These are phyloP conservation scores for Corymbia calophylla DNA, from an alignment of 441 rosid genomes.

Conservation along the genomic window DNA sequence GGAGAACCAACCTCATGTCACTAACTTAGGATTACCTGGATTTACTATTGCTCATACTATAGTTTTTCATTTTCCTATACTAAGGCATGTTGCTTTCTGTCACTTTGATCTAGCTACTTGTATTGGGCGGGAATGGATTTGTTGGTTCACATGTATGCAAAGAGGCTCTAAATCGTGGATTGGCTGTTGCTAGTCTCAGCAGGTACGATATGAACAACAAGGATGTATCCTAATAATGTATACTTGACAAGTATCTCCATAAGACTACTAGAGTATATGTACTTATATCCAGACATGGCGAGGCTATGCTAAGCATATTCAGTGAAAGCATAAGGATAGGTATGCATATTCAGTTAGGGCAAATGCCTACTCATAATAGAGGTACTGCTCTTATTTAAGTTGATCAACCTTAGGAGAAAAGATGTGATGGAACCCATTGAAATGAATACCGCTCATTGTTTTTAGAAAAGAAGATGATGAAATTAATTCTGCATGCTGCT, in stretches of 20 bases:
- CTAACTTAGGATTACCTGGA: neutral
- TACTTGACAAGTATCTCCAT: neutral
- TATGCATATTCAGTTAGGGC: neutral
- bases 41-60: neutral
- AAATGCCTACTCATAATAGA: neutral
- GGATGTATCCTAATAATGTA: neutral
- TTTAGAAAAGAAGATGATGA: neutral
- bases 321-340: neutral
- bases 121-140: constrained; percentile 95
- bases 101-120: constrained; percentile 59
- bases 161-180: constrained; percentile 79
- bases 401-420: neutral
- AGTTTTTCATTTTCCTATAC: neutral
- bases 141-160: constrained; percentile 82
- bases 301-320: neutral
- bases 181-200: constrained; percentile 86
- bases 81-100: constrained; percentile 3
- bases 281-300: neutral
- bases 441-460: neutral
- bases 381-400: neutral
- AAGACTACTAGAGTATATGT: neutral
- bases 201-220: constrained; percentile 31
- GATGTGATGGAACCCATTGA: neutral
- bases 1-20: neutral
- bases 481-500: neutral